Evolutionary conservation across 2,329 filamentous ascomycete species (phyloP), one percentile per base, ranked within the genome.

Genomic region (Verticillium nubilum): DNA sequence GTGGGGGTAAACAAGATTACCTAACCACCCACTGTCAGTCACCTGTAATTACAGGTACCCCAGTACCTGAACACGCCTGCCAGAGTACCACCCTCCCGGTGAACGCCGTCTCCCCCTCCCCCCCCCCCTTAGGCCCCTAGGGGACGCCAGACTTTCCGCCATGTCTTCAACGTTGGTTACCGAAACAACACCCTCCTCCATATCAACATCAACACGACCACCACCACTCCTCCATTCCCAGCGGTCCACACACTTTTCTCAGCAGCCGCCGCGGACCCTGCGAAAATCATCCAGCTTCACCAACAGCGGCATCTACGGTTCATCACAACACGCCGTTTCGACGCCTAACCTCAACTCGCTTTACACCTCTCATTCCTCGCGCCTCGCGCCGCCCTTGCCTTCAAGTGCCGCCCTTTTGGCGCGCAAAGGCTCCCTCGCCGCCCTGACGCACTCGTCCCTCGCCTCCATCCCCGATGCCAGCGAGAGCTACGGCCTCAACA

Each of bases 341-440:
- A 85, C 82, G 4, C 84, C 85, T 12, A 86, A 87, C 67, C 76
- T 88, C 62, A 80, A 80, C 68, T 73, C 76, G 27, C 70, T 81
- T 42, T 85, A 82, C 70, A 72, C 75, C 50, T 72, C 76, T 7
- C 80, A 82, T 64, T 15, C 28, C 9, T 79, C 80, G 56, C 78
- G 77, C 63, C 75, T 80, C 47, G 70, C 70, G 54, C 74, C 76
- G 29, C 74, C 70, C 53, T 19, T 42, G 13, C 25, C 37, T 9
- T 57, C 61, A 13, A 54, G 59, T 33, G 77, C 80, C 60, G 9
- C 29, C 6, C 29, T 31, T 13, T 78, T 88, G 65, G 80, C 83
- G 68, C 86, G 89, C 69, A 92, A 93, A 77, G 80, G 82, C 61
- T 92, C 88, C 56, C 78, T 91, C 64, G 87, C 86, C 62, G 86